Evolutionary conservation across 2,329 filamentous ascomycete genomes (phyloP).

Genomic region (Pseudogymnoascus destructans): DNA sequence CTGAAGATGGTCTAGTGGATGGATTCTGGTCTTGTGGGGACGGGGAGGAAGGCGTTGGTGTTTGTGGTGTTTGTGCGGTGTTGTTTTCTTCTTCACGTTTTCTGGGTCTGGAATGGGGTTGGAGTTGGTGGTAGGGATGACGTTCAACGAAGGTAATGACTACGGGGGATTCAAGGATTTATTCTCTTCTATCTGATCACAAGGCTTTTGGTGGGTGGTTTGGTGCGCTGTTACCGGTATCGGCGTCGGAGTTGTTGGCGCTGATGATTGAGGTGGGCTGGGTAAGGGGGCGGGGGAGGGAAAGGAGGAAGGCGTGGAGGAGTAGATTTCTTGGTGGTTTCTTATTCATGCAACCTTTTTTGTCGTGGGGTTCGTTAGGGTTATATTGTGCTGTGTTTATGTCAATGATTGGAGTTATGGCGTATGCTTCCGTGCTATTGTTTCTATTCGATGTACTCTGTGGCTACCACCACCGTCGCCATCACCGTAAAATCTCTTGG

Average conservation of each 20-base stretch:
- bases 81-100: not conserved
- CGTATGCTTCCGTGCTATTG: not conserved
- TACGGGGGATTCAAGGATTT: not conserved
- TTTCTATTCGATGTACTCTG: not conserved
- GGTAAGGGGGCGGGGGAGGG: not conserved
- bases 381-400: not conserved
- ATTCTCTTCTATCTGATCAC: not conserved
- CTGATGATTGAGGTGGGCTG: slow-evolving; percentile 10
- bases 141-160: not conserved
- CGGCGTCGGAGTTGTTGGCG: not conserved
- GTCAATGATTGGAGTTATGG: slow-evolving; percentile 5
- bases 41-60: not conserved
- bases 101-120: not conserved
- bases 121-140: not conserved
- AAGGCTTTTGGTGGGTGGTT: not conserved
- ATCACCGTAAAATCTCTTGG: not conserved
- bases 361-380: not conserved
- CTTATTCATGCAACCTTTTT: not conserved
- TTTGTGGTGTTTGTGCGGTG: not conserved
- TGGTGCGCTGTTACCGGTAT: not conserved
- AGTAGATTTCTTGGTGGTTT: not conserved
- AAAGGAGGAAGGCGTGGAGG: not conserved
- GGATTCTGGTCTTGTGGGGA: not conserved
- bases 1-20: not conserved
- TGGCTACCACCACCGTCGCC: not conserved